Percentiles rank a stretch among this genome's conserved stretches.
phyloP scores from a whole-genome alignment of 129 eudicot species.

The Tanacetum coccineum region DNA sequence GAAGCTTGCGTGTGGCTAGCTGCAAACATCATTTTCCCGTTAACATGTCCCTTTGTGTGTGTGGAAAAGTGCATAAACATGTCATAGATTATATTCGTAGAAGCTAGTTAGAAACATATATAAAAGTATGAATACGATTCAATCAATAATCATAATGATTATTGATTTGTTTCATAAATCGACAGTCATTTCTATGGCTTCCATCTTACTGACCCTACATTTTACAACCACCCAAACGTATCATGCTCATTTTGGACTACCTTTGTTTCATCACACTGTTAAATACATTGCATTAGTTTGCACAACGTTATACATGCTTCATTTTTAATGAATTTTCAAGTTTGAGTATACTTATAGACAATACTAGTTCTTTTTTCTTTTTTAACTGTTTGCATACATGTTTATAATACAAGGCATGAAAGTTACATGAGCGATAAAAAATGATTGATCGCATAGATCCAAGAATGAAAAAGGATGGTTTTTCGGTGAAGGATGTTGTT shows the following conservation, averaged over 20 bases:
- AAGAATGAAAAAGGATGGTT: constrained; percentile 53
- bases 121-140: too few species aligned
- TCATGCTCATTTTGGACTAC: constrained; percentile 11
- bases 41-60: too few species aligned
- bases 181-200: neutral
- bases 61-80: too few species aligned
- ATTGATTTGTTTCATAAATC: neutral
- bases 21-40: too few species aligned
- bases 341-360: too few species aligned
- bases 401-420: constrained; percentile 56
- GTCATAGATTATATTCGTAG: too few species aligned
- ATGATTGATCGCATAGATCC: constrained; percentile 58
- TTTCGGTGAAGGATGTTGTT: constrained; percentile 50
- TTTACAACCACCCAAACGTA: constrained; percentile 1
- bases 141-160: too few species aligned
- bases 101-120: too few species aligned
- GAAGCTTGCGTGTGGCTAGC: too few species aligned
- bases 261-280: neutral
- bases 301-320: constrained; percentile 1
- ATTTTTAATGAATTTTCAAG: neutral
- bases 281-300: constrained; percentile 2
- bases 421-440: constrained; percentile 65
- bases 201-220: constrained; percentile 3
- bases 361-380: too few species aligned
- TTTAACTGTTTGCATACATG: too few species aligned